Base-by-base conservation (phyloP, 176 grass and related monocot species). In the Carex pumila region DNA sequence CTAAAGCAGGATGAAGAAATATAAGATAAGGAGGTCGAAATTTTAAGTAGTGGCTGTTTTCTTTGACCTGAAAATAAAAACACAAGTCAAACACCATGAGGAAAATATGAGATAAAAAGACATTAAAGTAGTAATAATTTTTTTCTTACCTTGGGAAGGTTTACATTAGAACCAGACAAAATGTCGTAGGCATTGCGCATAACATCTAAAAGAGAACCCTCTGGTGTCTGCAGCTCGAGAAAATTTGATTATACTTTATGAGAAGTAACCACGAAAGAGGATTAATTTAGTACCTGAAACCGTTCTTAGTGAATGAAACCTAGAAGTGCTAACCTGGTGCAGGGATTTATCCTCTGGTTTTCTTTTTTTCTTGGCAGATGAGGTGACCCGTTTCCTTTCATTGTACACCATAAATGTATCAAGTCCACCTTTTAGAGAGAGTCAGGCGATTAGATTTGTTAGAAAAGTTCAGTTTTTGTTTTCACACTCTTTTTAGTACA, bases 1-100 rank as follows among this genome's bases (percentile, higher is more conserved):
- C 96, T 88, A 98, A 88, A 89, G 91, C 91, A 84, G 93, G 93
- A 90, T 95, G 96, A 86, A 98, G 93, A 87, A 98, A 98, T 86
- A 98, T 92, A 87, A 98, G 89, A 85, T 93, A 98, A 18, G 96
- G 96, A 1, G 90, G 89, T 17, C 64, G 86, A 50, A 87, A 93
- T 89, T 67, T 67, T 76, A 98, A 75, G 79, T 98, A 98, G 12
- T 92, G 85, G 30, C 66, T 88, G 34, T 95, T 95, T 59, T 93
- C 96, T 86, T 98, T 90, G 50, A 98, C 85, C 93, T 98, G 84
- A 61, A 71, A 86, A 91, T 6, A 2, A 55, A 64, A 37, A 70
- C 39, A 3, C 22, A 79, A 79, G 50, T 39, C 37, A 59, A 81
- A 85, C 6, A 61, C 18, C 41, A 50, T 55, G 65, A 75, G 21